Evolutionary conservation across 371 early-diverging fungal species (phyloP).

Genomic region (Mortierella sp.): DNA sequence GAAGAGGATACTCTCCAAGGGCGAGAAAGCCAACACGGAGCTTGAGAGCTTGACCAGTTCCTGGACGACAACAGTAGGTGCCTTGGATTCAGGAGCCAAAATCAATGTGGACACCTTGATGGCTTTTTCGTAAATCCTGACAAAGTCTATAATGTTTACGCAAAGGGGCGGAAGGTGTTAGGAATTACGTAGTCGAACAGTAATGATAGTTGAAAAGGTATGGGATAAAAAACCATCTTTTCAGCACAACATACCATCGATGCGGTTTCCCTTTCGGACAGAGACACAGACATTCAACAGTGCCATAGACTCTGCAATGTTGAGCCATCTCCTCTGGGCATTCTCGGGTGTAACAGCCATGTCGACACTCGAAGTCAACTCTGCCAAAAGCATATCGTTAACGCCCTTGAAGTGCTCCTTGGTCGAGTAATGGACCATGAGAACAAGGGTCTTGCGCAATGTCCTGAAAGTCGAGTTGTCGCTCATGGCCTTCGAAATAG

Average conservation of each 20-base stretch:
- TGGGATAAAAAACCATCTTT: slow-evolving; percentile 44
- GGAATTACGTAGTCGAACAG: neutral
- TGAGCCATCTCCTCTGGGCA: slow-evolving; percentile 54
- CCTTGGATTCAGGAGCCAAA: slow-evolving; percentile 44
- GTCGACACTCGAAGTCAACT: slow-evolving; percentile 57
- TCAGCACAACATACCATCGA: slow-evolving; percentile 64
- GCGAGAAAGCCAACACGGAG: slow-evolving; percentile 67
- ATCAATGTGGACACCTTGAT: slow-evolving; percentile 50
- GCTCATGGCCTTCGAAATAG: slow-evolving; percentile 38
- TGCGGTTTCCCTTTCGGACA: slow-evolving; percentile 71
- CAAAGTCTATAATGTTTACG: slow-evolving; percentile 37
- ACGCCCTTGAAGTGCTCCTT: slow-evolving; percentile 67
- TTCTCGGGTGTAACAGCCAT: slow-evolving; percentile 24
- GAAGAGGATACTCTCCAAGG: slow-evolving; percentile 71
- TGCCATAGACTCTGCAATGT: slow-evolving; percentile 62
- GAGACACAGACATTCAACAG: slow-evolving; percentile 67
- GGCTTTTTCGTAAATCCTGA: slow-evolving; percentile 52
- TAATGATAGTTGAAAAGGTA: slow-evolving; percentile 7
- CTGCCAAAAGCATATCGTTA: slow-evolving; percentile 64
- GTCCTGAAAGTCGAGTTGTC: slow-evolving; percentile 43
- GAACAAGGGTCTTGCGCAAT: slow-evolving; percentile 65
- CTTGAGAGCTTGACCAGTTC: slow-evolving; percentile 62
- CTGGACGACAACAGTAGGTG: slow-evolving; percentile 47
- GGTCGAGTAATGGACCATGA: slow-evolving; percentile 70
- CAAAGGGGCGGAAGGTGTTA: neutral